Base-by-base conservation (phyloP, 116 monocot genomes). In the Dioscorea cayenensis region DNA sequence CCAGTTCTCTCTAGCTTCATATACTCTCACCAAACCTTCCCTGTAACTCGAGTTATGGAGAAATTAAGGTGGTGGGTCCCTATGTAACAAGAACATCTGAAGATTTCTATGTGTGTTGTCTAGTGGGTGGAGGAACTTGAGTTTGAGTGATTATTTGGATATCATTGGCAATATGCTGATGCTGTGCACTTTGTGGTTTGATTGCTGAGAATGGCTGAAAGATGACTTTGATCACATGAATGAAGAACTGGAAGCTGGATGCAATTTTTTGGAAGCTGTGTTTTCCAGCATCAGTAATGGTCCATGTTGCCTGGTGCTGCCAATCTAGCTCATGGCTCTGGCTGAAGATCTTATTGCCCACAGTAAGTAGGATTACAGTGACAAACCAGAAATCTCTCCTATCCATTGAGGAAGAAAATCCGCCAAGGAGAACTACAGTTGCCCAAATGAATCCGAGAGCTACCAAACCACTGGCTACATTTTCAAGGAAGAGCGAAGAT, bases 271-370 rank as follows among this genome's bases (percentile, higher is more conserved):
- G 60, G 71, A 82, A 70, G 66, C 80, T 81, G 20, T 71, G 66
- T 23, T 37, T 58, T 35, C 68, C 79, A 70, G 64, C 83, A 37
- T 36, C 73, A 36, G 71, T 20, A 22, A 75, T 5, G 19, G 83
- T 76, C 83, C 83, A 79, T 7, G 83, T 83, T 14, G 83, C 72
- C 70, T 79, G 78, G 64, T 83, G 83, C 59, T 83, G 83, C 83
- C 83, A 83, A 64, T 83, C 83, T 3, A 83, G 79, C 61, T 83
- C 83, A 16, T 73, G 83, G 68, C 83, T 83, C 6, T 79, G 67
- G 72, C 83, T 79, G 64, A 83, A 79, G 14, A 83, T 75, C 3
- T 76, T 62, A 8, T 79, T 64, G 18, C 83, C 72, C 63, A 79
- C 83, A 12, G 75, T 65, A 28, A 83, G 25, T 27, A 83, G 72